phyloP scores from a whole-genome alignment of 2,329 filamentous ascomycete species.

The Diaporthe batatas region DNA sequence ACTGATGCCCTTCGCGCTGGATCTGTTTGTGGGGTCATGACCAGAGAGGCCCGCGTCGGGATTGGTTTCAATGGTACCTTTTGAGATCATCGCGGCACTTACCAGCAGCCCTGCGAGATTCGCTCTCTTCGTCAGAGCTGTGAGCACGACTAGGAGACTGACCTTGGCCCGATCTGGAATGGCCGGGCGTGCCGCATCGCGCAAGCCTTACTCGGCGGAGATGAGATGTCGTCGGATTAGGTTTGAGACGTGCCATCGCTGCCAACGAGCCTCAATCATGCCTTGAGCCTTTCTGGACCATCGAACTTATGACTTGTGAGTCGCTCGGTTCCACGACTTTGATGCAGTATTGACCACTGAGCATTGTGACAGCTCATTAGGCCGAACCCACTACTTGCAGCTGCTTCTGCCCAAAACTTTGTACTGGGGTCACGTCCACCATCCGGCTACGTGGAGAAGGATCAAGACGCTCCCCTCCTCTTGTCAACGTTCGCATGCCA shows the following conservation, averaged over 20 bases:
- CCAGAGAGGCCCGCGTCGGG: slow-evolving; percentile 4
- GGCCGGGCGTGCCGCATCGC: slow-evolving; percentile 8
- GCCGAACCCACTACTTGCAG: not conserved
- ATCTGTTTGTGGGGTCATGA: slow-evolving; percentile 6
- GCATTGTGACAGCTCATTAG: not conserved
- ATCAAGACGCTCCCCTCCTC: not conserved
- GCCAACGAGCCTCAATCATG: slow-evolving; percentile 34
- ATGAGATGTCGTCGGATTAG: slow-evolving; percentile 38
- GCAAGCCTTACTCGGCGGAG: slow-evolving; percentile 29
- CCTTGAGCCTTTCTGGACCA: not conserved
- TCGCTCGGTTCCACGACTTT: not conserved
- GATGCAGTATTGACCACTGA: not conserved
- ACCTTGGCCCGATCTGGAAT: slow-evolving; percentile 17
- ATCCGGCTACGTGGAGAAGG: not conserved
- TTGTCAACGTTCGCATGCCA: not conserved
- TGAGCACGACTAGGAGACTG: not conserved
- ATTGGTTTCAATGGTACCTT: slow-evolving; percentile 12
- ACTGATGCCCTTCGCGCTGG: slow-evolving; percentile 6
- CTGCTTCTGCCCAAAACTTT: not conserved
- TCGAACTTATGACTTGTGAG: not conserved
- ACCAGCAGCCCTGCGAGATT: slow-evolving; percentile 21
- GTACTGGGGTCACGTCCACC: too few species aligned
- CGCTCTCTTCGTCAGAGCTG: slow-evolving; percentile 19
- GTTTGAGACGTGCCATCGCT: slow-evolving; percentile 27
- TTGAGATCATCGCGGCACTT: slow-evolving; percentile 16